These are phyloP conservation scores for Brassica carinata DNA, from an alignment of 345 rosid species.

Conservation along the genomic window DNA sequence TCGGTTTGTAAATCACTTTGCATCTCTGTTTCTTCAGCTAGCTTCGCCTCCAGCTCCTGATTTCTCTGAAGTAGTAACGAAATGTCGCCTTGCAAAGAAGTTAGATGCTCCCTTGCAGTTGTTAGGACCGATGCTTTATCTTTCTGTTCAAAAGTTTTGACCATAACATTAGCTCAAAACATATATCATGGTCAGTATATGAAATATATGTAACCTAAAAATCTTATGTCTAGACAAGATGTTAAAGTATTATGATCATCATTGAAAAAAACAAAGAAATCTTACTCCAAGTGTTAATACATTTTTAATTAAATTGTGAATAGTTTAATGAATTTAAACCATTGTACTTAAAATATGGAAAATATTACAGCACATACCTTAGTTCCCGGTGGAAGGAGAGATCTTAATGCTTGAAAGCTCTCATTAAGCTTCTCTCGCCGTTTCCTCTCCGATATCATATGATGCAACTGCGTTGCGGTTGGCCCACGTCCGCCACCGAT, in stretches of 20 bases:
- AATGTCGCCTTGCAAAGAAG: conserved; percentile 53
- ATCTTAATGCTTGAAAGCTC: conserved; percentile 64
- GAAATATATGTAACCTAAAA: background rate
- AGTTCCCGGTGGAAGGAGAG: conserved; percentile 79
- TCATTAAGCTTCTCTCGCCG: conserved; percentile 92
- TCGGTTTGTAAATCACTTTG: background rate
- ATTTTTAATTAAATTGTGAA: background rate
- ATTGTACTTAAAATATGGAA: background rate
- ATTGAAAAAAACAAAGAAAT: background rate
- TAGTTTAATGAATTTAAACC: background rate
- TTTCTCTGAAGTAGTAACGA: conserved; percentile 52
- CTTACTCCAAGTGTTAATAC: background rate
- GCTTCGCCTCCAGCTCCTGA: conserved; percentile 51
- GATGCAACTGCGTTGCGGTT: conserved; percentile 66
- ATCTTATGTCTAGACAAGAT: background rate
- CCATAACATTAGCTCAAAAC: conserved; percentile 3
- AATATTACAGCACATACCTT: conserved; percentile 48
- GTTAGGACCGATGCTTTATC: conserved; percentile 74
- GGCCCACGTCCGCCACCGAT: conserved; percentile 36
- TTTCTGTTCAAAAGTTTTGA: conserved; percentile 42
- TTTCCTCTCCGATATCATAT: conserved; percentile 86
- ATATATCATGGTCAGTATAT: background rate
- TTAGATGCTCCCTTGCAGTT: conserved; percentile 57
- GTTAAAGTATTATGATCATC: background rate
- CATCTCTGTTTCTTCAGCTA: conserved; percentile 34